Percentiles rank a stretch among this genome's conserved stretches.
phyloP scores from a whole-genome alignment of 1,284 basidiomycete species.

The Apiotrichum siamense region DNA sequence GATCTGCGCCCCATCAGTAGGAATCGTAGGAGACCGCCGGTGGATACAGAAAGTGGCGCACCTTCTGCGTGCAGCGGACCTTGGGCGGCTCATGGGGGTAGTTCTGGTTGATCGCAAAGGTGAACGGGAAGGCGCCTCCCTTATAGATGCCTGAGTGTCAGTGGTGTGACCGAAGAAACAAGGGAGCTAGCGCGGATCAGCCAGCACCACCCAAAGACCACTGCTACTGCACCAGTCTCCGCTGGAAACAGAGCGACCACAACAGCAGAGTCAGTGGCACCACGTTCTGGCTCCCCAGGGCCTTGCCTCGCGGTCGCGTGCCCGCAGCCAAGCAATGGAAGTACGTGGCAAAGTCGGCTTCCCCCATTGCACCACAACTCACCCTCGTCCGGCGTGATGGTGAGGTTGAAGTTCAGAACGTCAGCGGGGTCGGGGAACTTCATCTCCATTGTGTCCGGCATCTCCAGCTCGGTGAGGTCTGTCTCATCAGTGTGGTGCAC shows the following conservation, averaged over 20 bases:
- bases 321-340: too few relatives aligned
- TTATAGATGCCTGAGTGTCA: slow-evolving; percentile 86
- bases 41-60: too few relatives aligned
- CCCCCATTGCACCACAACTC: slow-evolving; percentile 21
- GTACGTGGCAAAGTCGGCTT: too few relatives aligned
- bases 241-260: background rate
- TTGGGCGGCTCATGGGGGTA: slow-evolving; percentile 99
- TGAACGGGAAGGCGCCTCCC: slow-evolving; percentile 87
- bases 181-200: too few relatives aligned
- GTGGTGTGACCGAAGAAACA: too few relatives aligned
- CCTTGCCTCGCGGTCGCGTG: too few relatives aligned
- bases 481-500: background rate
- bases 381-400: slow-evolving; percentile 97
- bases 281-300: too few relatives aligned
- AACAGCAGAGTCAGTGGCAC: too few relatives aligned
- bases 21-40: too few relatives aligned
- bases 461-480: slow-evolving; percentile 96
- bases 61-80: slow-evolving; percentile 94
- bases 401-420: slow-evolving; percentile 92
- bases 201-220: too few relatives aligned
- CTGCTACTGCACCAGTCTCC: too few relatives aligned
- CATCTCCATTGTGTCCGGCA: slow-evolving; percentile 94
- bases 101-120: slow-evolving; percentile 91
- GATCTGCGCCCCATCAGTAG: slow-evolving; percentile 59
- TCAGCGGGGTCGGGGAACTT: slow-evolving; percentile 84